These are phyloP conservation scores for Amanita phalloides DNA, from an alignment of 768 basidiomycete genomes.

Conservation along the genomic window DNA sequence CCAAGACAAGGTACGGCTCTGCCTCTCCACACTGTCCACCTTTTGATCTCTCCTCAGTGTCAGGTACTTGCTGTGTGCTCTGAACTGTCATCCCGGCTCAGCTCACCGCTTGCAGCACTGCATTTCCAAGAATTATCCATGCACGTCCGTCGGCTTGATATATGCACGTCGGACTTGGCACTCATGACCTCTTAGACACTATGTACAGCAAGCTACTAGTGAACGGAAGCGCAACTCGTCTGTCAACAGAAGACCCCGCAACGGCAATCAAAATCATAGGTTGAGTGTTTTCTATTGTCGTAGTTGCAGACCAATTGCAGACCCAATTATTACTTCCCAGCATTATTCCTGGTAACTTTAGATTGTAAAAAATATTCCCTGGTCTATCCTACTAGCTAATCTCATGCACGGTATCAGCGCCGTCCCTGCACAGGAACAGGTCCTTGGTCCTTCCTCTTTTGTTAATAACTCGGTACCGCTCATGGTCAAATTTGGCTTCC, in stretches of 20 bases:
- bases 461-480: constrained; percentile 20
- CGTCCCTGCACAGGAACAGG: constrained; percentile 20
- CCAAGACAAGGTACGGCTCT: constrained; percentile 59
- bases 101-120: constrained; percentile 49
- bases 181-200: constrained; percentile 38
- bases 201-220: constrained; percentile 74
- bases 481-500: constrained; percentile 37
- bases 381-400: constrained; percentile 8
- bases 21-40: constrained; percentile 7
- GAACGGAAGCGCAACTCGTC: constrained; percentile 67
- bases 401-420: constrained; percentile 16
- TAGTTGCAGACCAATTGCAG: background rate
- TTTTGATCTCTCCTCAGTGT: constrained; percentile 32
- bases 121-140: constrained; percentile 78
- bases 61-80: constrained; percentile 34
- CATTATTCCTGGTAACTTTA: constrained; percentile 10
- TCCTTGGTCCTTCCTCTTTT: constrained; percentile 11
- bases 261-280: constrained; percentile 32
- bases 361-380: constrained; percentile 18
- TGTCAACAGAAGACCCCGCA: constrained; percentile 53
- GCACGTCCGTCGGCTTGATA: constrained; percentile 56
- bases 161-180: constrained; percentile 4
- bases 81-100: constrained; percentile 8
- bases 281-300: constrained; percentile 16
- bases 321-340: background rate